phyloP scores from a whole-genome alignment of 371 early-diverging fungal species.

The Actinomortierella ambigua region DNA sequence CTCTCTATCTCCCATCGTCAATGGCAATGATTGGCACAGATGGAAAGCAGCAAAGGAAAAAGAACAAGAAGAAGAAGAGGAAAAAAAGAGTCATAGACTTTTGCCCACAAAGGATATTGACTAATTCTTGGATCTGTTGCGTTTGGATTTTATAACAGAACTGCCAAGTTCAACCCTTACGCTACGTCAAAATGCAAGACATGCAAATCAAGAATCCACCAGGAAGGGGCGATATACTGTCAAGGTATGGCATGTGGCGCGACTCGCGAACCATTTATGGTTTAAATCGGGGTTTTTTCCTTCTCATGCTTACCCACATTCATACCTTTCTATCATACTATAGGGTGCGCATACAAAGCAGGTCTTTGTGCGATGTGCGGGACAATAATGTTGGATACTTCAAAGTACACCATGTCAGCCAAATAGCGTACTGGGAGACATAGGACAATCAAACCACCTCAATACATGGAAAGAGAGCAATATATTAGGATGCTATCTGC shows the following conservation, averaged over 20 bases:
- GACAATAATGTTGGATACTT: constrained; percentile 34
- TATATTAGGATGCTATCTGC: too few species aligned
- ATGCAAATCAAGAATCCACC: constrained; percentile 38
- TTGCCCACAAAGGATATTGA: too few species aligned
- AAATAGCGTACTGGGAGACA: constrained; percentile 9
- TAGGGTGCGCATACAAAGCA: constrained; percentile 42
- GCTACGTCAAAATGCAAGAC: constrained; percentile 43
- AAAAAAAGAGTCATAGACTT: too few species aligned
- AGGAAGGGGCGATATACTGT: constrained; percentile 43
- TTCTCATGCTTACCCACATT: background rate
- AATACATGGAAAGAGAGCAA: too few species aligned
- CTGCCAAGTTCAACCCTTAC: constrained; percentile 46
- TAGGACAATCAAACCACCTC: too few species aligned
- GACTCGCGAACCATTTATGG: too few species aligned
- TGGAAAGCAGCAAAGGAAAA: too few species aligned
- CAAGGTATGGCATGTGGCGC: constrained; percentile 22
- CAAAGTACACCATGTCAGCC: constrained; percentile 45
- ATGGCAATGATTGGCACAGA: too few species aligned
- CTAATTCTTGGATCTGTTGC: too few species aligned
- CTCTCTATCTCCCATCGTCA: too few species aligned
- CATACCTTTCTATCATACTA: background rate
- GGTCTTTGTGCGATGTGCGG: constrained; percentile 45
- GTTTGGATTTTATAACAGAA: constrained; percentile 8
- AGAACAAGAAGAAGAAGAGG: background rate
- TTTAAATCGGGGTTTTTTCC: too few species aligned